Evolutionary conservation across 495 filamentous ascomycete species (phyloP), one percentile per base, ranked within the genome.

Genomic region (Cercophora newfieldiana): DNA sequence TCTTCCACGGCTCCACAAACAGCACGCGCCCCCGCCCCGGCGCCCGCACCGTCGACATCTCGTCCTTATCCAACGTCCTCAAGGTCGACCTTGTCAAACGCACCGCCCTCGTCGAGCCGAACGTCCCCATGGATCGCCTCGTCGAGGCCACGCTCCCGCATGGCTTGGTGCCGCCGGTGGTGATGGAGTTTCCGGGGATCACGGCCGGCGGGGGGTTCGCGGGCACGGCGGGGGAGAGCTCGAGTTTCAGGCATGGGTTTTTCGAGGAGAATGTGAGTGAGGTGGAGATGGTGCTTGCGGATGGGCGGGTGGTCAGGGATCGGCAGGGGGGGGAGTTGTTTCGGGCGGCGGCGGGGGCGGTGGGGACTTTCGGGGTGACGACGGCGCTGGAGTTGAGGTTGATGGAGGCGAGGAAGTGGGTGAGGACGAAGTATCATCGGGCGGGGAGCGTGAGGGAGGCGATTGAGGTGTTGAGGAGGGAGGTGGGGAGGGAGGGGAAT

Each of bases 1-100:
- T 94, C 76, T 86, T 80, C 76, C 91, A 93, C 81, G 91, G 91
- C 64, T 87, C 62, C 18, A 93, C 90, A 30, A 93, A 93, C 76
- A 88, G 82, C 73, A 93, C 90, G 19, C 87, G 89, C 1, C 82
- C 79, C 5, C 72, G 77, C 82, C 90, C 7, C 22, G 53, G 64
- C 31, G 59, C 68, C 2, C 65, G 71, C 30, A 56, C 74, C 64
- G 77, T 83, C 58, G 80, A 83, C 75, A 83, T 81, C 69, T 72
- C 74, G 67, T 53, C 57, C 1, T 64, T 82, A n/a, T 31, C 64
- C 30, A 58, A 78, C 19, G 77, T 83, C 3, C 71, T 83, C 0
- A 49, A 66, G 0, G 79, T 87, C 50, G 79, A 86, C 72, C 51
- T 65, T 0, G 37, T 63, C 8, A 56, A 31, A 0, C 75, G 77